phyloP scores from a whole-genome alignment of 2,329 filamentous ascomycete genomes.

The Cordyceps cicadae region DNA sequence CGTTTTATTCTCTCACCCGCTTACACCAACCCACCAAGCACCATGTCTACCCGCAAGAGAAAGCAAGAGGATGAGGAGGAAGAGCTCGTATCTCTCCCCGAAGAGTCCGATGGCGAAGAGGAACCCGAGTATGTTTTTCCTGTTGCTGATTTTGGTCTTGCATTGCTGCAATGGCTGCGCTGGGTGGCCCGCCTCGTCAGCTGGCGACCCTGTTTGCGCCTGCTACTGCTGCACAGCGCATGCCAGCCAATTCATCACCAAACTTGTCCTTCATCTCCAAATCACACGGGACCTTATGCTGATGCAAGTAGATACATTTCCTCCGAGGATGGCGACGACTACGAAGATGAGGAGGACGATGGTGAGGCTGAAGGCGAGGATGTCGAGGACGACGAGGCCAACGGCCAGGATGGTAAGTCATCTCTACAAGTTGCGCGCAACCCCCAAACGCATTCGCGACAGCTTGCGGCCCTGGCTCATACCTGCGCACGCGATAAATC shows the following conservation, averaged over 20 bases:
- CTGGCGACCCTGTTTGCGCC: constrained; percentile 3
- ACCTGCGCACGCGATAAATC: constrained; percentile 1
- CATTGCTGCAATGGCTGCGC: constrained; percentile 1
- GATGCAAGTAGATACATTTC: constrained; percentile 25
- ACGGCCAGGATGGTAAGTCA: constrained; percentile 24
- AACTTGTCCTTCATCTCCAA: background rate
- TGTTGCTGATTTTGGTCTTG: background rate
- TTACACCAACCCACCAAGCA: background rate
- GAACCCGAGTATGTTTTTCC: constrained; percentile 43
- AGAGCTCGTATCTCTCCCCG: constrained; percentile 46
- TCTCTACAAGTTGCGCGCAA: background rate
- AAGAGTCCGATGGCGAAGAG: constrained; percentile 42
- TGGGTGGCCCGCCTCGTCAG: background rate
- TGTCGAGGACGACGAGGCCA: constrained; percentile 22
- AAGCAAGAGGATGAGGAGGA: constrained; percentile 43
- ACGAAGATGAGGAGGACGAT: constrained; percentile 32
- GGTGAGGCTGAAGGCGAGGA: constrained; percentile 29
- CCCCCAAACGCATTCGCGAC: background rate
- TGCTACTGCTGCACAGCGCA: background rate
- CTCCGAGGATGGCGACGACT: constrained; percentile 32
- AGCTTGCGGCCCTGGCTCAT: background rate
- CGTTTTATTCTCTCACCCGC: constrained; percentile 6
- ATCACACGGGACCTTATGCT: background rate
- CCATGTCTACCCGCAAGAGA: constrained; percentile 45
- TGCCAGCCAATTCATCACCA: background rate